A percentile compares a stretch with the other conserved stretches of the same genome.
These are phyloP conservation scores for Arthrobotrys sinensis DNA, from an alignment of 2,329 filamentous ascomycete genomes.

Conservation along the genomic window DNA sequence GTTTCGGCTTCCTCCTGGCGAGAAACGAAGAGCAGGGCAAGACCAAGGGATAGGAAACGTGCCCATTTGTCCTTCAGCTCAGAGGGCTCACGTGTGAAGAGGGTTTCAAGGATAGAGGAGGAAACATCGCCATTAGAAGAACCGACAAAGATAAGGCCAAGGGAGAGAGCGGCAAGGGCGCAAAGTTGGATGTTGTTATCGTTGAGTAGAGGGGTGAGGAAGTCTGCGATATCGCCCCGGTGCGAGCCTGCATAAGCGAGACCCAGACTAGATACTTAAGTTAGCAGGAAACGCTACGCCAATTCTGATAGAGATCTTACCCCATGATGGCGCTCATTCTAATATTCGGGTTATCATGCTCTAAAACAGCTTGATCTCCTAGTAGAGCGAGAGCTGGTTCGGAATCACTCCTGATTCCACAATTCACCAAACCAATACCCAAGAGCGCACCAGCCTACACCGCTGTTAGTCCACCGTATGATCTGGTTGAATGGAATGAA, in stretches of 20 bases:
- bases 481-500: not conserved
- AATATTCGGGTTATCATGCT: conserved; percentile 82
- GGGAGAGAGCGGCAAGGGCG: conserved; percentile 92
- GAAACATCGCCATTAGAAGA: conserved; percentile 92
- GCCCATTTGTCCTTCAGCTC: conserved; percentile 98
- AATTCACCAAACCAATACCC: conserved; percentile 95
- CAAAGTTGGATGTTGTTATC: conserved; percentile 97
- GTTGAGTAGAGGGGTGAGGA: conserved; percentile 86
- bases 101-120: conserved; percentile 89
- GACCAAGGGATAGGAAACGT: conserved; percentile 92
- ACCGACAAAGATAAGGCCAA: conserved; percentile 92
- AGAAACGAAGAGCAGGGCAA: conserved; percentile 95
- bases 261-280: conserved; percentile 75
- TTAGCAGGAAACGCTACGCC: not conserved
- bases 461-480: conserved; percentile 18
- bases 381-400: conserved; percentile 92
- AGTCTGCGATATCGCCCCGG: conserved; percentile 87
- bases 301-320: conserved; percentile 23
- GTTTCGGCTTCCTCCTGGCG: conserved; percentile 99
- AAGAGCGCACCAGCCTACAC: conserved; percentile 87
- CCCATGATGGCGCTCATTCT: conserved; percentile 91
- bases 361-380: conserved; percentile 82
- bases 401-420: conserved; percentile 87
- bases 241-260: conserved; percentile 95
- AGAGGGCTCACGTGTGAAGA: conserved; percentile 89